Percentiles rank a stretch among this genome's conserved stretches.
Conservation (phyloP, 2,329 filamentous ascomycete species). For the Venturia pyrina region DNA sequence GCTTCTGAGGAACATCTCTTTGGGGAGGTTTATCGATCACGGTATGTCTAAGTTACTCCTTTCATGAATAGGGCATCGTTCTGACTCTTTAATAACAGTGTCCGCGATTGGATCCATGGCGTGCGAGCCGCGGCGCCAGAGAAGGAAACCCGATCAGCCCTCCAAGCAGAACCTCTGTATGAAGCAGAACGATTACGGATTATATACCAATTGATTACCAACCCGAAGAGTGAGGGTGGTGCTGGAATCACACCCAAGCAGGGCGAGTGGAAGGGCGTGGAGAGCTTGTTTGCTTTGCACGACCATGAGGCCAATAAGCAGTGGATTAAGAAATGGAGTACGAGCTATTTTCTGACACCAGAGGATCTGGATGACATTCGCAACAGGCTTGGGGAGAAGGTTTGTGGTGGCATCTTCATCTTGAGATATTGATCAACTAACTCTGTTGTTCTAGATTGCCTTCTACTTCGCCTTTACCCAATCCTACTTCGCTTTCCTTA, state of each 20-base stretch:
- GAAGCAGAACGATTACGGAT: constrained; percentile 83
- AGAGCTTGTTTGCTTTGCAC: constrained; percentile 40
- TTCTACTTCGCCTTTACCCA: constrained; percentile 96
- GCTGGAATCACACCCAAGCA: constrained; percentile 42
- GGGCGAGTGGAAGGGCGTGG: constrained; percentile 39
- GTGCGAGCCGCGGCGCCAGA: constrained; percentile 69
- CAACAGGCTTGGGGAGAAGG: constrained; percentile 40
- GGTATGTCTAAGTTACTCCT: constrained; percentile 32
- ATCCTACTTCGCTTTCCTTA: constrained; percentile 75
- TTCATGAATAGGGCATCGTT: constrained; percentile 2
- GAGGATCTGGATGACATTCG: constrained; percentile 42
- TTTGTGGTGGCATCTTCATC: constrained; percentile 13
- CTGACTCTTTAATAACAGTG: constrained; percentile 35
- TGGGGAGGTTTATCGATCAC: constrained; percentile 73
- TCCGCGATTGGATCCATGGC: constrained; percentile 90
- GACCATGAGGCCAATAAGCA: constrained; percentile 43
- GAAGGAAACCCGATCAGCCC: constrained; percentile 57
- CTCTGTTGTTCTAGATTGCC: constrained; percentile 49
- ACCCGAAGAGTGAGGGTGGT: constrained; percentile 36
- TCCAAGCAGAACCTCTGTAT: constrained; percentile 66
- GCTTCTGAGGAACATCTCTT: constrained; percentile 65
- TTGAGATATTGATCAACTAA: neutral
- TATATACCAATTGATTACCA: constrained; percentile 65
- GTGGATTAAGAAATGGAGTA: constrained; percentile 44
- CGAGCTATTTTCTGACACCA: constrained; percentile 34